Percentiles rank a stretch among this genome's conserved stretches.
These are phyloP conservation scores for Rhytidiadelphus loreus DNA, from an alignment of 225 moss, liverwort and hornwort genomes.

Conservation along the genomic window DNA sequence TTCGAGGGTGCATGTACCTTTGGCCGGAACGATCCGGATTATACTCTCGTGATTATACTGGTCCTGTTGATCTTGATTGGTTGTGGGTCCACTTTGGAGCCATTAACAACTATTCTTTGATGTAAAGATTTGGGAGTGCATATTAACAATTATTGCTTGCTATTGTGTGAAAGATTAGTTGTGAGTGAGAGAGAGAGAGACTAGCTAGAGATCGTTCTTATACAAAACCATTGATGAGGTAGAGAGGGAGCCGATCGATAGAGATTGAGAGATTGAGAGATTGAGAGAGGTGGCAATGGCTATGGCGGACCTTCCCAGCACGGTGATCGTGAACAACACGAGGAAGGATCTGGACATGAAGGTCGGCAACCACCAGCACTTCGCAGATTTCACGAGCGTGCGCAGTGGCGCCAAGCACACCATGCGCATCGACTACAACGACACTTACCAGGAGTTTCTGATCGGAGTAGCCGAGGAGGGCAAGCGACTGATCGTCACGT, in stretches of 20 bases:
- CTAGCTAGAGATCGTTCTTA: background rate
- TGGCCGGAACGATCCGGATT: background rate
- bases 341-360: conserved; percentile 16
- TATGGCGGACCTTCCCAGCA: conserved; percentile 4
- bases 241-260: background rate
- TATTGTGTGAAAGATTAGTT: background rate
- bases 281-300: background rate
- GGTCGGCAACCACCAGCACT: conserved; percentile 15
- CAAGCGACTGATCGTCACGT: conserved; percentile 12
- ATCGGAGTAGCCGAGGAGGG: background rate
- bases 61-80: background rate
- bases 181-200: background rate
- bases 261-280: background rate
- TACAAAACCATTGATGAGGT: background rate
- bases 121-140: background rate
- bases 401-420: conserved; percentile 2
- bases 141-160: background rate
- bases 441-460: conserved; percentile 25
- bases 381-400: conserved; percentile 9
- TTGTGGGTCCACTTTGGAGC: background rate
- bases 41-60: background rate
- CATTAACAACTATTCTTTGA: background rate
- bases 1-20: no score
- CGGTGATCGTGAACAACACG: conserved; percentile 33
- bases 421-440: conserved; percentile 17